These are phyloP conservation scores for Penium margaritaceum DNA, from an alignment of 139 green algal species.

Conservation along the genomic window DNA sequence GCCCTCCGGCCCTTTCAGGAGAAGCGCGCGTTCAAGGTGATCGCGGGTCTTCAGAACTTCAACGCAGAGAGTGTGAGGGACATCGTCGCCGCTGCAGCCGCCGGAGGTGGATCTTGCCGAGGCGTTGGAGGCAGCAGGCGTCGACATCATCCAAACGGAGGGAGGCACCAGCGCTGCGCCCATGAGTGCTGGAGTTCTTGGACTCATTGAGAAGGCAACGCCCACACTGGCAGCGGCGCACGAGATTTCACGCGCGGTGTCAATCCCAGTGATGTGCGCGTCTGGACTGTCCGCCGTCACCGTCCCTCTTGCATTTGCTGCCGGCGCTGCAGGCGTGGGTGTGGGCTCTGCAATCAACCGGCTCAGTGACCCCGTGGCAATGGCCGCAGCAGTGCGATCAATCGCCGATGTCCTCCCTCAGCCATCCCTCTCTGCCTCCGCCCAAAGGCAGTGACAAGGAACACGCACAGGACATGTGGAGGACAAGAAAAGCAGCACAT, in stretches of 20 bases:
- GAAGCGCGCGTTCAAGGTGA: too few species aligned
- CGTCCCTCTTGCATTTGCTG: constrained; percentile 39
- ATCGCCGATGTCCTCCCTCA: constrained; percentile 43
- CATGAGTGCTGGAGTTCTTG: constrained; percentile 25
- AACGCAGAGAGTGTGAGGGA: too few species aligned
- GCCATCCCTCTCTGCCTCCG: too few species aligned
- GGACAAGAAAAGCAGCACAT: too few species aligned
- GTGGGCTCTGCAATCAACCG: constrained; percentile 48
- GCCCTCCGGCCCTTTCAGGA: too few species aligned
- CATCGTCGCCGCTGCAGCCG: too few species aligned
- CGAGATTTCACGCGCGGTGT: constrained; percentile 27
- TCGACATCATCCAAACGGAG: constrained; percentile 50
- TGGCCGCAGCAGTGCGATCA: constrained; percentile 43
- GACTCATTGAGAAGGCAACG: constrained; percentile 45
- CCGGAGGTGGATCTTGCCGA: constrained; percentile 41
- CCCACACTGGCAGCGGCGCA: constrained; percentile 40
- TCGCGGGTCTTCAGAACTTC: too few species aligned
- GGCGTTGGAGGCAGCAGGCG: constrained; percentile 35
- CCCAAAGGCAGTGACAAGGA: too few species aligned
- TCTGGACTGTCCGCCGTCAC: constrained; percentile 43
- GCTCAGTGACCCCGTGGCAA: constrained; percentile 43
- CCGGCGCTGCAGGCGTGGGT: constrained; percentile 39
- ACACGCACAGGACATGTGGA: too few species aligned
- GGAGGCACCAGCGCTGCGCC: constrained; percentile 44
- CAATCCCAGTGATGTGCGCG: constrained; percentile 47